Conservation (phyloP, 306 rosid genomes). For the Betula pendula region DNA sequence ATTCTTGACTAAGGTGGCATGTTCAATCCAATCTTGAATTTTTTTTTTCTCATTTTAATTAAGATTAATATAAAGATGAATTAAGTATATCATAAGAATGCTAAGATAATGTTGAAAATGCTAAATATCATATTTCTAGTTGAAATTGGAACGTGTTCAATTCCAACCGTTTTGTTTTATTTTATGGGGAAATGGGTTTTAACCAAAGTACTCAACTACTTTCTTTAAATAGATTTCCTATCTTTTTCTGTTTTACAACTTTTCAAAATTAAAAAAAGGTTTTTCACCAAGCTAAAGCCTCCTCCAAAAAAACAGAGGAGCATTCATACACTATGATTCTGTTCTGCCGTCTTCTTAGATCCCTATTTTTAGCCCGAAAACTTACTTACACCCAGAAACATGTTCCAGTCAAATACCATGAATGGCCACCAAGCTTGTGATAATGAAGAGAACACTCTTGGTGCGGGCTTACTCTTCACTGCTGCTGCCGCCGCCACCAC, state of each 20-base stretch:
- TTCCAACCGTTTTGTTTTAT: too few relatives aligned
- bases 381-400: background rate
- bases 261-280: background rate
- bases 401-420: constrained; percentile 13
- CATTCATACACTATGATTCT: background rate
- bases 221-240: too few relatives aligned
- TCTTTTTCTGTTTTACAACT: background rate
- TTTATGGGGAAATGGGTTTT: too few relatives aligned
- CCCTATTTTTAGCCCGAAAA: background rate
- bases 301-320: background rate
- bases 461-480: constrained; percentile 27
- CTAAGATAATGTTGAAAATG: too few relatives aligned
- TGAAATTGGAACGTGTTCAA: too few relatives aligned
- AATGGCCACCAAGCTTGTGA: background rate
- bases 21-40: too few relatives aligned
- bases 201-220: background rate
- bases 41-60: too few relatives aligned
- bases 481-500: background rate
- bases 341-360: background rate
- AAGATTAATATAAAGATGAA: too few relatives aligned
- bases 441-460: constrained; percentile 17
- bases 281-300: background rate
- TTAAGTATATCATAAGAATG: too few relatives aligned
- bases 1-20: too few relatives aligned
- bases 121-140: too few relatives aligned